These are phyloP conservation scores for Mortierella sp. DNA, from an alignment of 371 early-diverging fungal genomes.

Conservation along the genomic window DNA sequence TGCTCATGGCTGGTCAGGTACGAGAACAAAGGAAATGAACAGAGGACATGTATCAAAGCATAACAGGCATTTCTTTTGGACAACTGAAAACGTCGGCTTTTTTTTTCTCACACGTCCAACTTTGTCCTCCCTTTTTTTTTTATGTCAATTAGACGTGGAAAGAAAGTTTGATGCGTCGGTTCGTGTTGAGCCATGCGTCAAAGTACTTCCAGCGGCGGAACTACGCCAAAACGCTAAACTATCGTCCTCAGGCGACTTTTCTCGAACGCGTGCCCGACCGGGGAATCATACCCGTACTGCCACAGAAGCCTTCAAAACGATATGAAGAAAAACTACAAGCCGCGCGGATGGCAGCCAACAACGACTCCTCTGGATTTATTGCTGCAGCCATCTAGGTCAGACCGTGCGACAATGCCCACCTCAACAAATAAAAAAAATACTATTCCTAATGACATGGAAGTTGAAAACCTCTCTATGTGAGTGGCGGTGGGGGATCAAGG, in stretches of 20 bases:
- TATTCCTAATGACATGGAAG: too few relatives aligned
- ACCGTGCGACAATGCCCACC: too few relatives aligned
- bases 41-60: too few relatives aligned
- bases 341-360: background rate
- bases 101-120: background rate
- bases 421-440: too few relatives aligned
- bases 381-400: too few relatives aligned
- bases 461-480: too few relatives aligned
- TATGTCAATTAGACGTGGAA: constrained; percentile 11
- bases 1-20: constrained; percentile 36
- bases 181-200: background rate
- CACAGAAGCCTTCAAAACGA: background rate
- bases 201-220: background rate
- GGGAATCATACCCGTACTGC: background rate
- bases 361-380: background rate
- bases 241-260: background rate
- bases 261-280: background rate
- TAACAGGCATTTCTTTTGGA: too few relatives aligned
- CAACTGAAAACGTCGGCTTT: background rate
- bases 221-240: constrained; percentile 6
- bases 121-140: background rate
- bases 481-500: too few relatives aligned
- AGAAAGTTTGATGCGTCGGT: constrained; percentile 1
- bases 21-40: too few relatives aligned
- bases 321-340: background rate